phyloP scores from a whole-genome alignment of 2,329 filamentous ascomycete species.

The Albophoma yamanashiensis region DNA sequence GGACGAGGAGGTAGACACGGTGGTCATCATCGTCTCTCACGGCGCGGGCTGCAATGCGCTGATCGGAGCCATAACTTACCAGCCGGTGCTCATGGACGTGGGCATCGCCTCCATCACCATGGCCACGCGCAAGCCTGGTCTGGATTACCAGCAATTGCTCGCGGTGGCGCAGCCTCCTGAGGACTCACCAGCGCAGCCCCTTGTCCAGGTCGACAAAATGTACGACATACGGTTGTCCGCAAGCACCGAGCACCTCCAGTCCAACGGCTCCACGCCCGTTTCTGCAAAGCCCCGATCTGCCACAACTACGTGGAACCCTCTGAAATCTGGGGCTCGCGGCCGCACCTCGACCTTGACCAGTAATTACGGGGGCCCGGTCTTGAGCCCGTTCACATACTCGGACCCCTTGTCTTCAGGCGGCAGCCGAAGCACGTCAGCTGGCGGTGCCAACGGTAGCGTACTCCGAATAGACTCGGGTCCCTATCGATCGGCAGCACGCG shows the following conservation, averaged over 20 bases:
- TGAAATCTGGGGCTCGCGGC: constrained; percentile 16
- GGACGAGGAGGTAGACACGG: constrained; percentile 59
- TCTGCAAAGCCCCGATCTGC: constrained; percentile 22
- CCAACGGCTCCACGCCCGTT: constrained; percentile 23
- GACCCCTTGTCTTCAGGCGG: constrained; percentile 29
- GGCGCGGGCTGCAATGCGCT: constrained; percentile 93
- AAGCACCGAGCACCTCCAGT: constrained; percentile 61
- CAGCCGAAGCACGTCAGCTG: constrained; percentile 35
- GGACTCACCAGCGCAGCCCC: constrained; percentile 11
- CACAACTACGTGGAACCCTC: constrained; percentile 17
- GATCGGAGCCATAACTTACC: constrained; percentile 82
- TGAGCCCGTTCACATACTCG: constrained; percentile 26
- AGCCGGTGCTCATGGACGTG: constrained; percentile 84
- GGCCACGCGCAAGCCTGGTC: constrained; percentile 53
- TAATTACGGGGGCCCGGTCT: constrained; percentile 10
- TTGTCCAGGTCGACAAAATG: constrained; percentile 42
- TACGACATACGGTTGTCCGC: constrained; percentile 70
- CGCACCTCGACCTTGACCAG: constrained; percentile 20
- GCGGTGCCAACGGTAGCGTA: constrained; percentile 18
- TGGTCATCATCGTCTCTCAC: constrained; percentile 84
- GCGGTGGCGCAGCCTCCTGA: constrained; percentile 12
- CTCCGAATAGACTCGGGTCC: constrained; percentile 19
- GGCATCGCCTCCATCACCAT: constrained; percentile 85
- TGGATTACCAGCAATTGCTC: constrained; percentile 25
- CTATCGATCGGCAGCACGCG: constrained; percentile 12